A percentile compares a stretch with the other conserved stretches of the same genome.
Evolutionary conservation across 371 early-diverging fungal species (phyloP).

Genomic region (Actinomucor elegans): DNA sequence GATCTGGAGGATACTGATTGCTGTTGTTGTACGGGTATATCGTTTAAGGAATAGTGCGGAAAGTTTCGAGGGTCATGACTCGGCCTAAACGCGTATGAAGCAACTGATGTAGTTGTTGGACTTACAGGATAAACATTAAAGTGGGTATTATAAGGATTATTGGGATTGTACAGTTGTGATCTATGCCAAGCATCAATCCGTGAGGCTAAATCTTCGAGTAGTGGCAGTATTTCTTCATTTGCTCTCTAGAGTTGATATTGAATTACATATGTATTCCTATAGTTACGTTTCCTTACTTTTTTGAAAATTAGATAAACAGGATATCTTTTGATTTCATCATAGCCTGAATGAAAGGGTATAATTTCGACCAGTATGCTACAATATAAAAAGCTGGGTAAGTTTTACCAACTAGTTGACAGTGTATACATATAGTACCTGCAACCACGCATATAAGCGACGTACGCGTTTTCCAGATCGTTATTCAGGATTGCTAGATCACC

Average conservation of each 20-base stretch:
- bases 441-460: conserved; percentile 29
- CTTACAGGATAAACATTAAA: conserved; percentile 3
- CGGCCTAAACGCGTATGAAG: conserved; percentile 9
- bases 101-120: not conserved
- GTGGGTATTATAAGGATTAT: not conserved
- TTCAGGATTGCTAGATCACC: conserved; percentile 20
- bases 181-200: conserved; percentile 13
- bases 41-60: conserved; percentile 16
- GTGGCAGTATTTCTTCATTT: conserved; percentile 11
- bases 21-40: not conserved
- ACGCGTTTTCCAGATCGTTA: conserved; percentile 30
- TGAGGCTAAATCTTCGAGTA: conserved; percentile 13
- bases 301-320: conserved; percentile 16
- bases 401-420: no score
- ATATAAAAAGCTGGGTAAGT: no score
- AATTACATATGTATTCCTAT: not conserved
- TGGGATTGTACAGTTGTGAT: not conserved
- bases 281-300: conserved; percentile 10
- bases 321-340: conserved; percentile 11
- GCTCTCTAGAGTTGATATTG: conserved; percentile 12
- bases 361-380: conserved; percentile 32
- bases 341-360: conserved; percentile 19
- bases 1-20: not conserved
- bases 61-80: conserved; percentile 20
- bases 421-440: conserved; percentile 19